Evolutionary conservation across 176 grass and related monocot genomes (phyloP), one percentile per base, ranked within the genome.

Genomic region (Eragrostis nindensis): DNA sequence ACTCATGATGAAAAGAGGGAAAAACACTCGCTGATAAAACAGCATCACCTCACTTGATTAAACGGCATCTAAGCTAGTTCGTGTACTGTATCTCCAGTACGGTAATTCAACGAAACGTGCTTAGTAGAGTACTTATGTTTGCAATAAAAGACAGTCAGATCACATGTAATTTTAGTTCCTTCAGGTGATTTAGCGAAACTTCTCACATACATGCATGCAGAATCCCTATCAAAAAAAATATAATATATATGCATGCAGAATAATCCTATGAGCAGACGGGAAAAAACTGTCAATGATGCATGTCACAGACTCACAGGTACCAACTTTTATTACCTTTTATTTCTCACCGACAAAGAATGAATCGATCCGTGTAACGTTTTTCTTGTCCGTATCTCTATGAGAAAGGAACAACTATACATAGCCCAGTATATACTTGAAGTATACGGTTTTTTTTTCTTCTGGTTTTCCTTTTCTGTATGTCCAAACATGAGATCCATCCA

Each of bases 371-470:
- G 29, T 57, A 45, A 45, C 13, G 77, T 26, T 30, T 49, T 1
- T 61, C 32, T 4, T 40, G 62, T 53, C 40, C 30, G 12, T 19
- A 57, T 11, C 7, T 16, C 6, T 65, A 16, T 32, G 7, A 50
- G 21, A 21, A 47, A 69, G 16, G n/a, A 84, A 24, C 65, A 84
- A 24, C 65, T 78, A 19, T 71, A 54, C 65, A 78, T 63, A 14
- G 21, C 44, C 25, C 45, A 60, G 5, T 62, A 55, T 76, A 45
- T 64, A 29, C 66, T 50, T 42, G 72, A 70, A 71, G 66, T 24
- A 43, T 48, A 52, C 30, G 10, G 18, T 65, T 65, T 22, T n/a
- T n/a, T n/a, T 61, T 71, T 32, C 3, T 39, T n/a, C 22, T 53
- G 5, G 14, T 41, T 61, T 71, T 71, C 6, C 25, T 39, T 29